Base-by-base conservation (phyloP, 768 basidiomycete genomes). In the Kockovaella imperatae region DNA sequence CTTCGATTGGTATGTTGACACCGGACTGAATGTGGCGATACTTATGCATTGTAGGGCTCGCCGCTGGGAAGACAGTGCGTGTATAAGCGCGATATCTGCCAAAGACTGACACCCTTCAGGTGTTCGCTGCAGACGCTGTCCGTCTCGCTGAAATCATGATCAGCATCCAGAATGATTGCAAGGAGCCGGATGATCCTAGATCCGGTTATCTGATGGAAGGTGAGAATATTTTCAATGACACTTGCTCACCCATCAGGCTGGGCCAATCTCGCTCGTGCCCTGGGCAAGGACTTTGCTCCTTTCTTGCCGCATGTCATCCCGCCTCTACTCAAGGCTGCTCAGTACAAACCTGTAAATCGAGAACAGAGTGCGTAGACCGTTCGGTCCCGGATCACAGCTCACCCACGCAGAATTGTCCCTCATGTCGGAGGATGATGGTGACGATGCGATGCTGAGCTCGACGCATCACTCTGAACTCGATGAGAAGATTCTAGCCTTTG, bases 221-320 rank as follows among this genome's bases (percentile, higher is more conserved):
- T 46, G 34, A 35, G 42, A 36, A 5, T 6, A 45, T 15, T 42
- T 11, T 34, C 34, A 24, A 28, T n/a, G n/a, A 47, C n/a, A 10
- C 5, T 24, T 26, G 18, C 26, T 31, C 42, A 53, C 26, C 4
- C 30, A 15, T 15, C 82, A 35, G 90, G 87, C 0, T 91, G 87
- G 87, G 83, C 85, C 2, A 89, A 86, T 60, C 77, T 91, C 0
- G 88, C 86, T 63, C 86, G 87, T 54, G 85, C 86, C 0, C 77
- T 91, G 60, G 84, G 84, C 0, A 75, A 78, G 10, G 84, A 89
- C 61, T 93, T 91, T 52, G 86, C 85, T 62, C 86, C 86, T 0
- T 91, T 86, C 67, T 77, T 91, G 2, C 82, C 83, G 0, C 77
- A 84, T 14, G 87, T 90, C 2, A 87, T 91, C 80, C 86, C 87